A percentile compares a stretch with the other conserved stretches of the same genome.
Conservation (phyloP, 345 rosid species). For the Hevea brasiliensis region DNA sequence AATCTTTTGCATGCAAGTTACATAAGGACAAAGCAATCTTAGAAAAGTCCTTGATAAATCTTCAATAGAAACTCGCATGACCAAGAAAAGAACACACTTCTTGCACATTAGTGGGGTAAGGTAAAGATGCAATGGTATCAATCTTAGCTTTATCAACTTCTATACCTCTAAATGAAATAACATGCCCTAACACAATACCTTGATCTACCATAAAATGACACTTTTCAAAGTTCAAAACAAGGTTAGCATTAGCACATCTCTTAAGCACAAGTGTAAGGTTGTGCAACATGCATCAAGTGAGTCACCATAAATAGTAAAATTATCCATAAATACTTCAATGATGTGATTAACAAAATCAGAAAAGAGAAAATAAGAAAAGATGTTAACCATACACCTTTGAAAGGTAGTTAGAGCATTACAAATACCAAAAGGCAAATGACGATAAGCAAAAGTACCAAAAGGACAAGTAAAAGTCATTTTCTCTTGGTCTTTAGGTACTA, state of each 20-base stretch:
- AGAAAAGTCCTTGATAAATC: too few species aligned
- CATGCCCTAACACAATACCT: background rate
- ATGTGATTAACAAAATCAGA: background rate
- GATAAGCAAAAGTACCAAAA: too few species aligned
- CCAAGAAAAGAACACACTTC: background rate
- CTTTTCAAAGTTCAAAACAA: too few species aligned
- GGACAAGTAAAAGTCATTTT: background rate
- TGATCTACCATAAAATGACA: background rate
- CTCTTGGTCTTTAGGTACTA: background rate
- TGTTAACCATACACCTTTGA: background rate
- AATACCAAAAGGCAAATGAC: too few species aligned
- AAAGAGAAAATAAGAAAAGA: background rate
- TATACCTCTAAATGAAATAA: background rate
- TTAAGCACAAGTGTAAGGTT: background rate
- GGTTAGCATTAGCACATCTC: background rate
- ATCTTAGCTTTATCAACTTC: background rate
- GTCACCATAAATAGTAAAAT: background rate
- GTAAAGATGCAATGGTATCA: background rate
- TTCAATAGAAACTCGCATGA: too few species aligned
- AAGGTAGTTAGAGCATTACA: too few species aligned
- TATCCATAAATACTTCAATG: constrained; percentile 8
- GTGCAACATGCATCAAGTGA: background rate
- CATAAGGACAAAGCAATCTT: too few species aligned
- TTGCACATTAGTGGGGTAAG: background rate
- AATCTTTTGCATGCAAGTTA: too few species aligned